These are phyloP conservation scores for Leptomonas pyrrhocoris DNA, from an alignment of 208 protist genomes.

Conservation along the genomic window DNA sequence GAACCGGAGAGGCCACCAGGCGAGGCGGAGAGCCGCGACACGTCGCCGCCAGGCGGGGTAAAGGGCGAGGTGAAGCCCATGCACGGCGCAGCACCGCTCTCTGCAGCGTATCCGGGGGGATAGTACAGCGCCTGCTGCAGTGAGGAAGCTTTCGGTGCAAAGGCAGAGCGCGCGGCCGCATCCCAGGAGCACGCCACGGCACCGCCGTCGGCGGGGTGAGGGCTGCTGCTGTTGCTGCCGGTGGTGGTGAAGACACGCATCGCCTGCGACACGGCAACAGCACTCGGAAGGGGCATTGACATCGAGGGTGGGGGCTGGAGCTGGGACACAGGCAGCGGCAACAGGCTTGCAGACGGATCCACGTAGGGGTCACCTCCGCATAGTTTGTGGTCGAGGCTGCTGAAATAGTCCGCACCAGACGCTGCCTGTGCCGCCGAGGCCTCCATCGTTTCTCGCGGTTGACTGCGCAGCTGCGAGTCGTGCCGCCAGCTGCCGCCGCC, in stretches of 20 bases:
- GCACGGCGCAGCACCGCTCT: not conserved
- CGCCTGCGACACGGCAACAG: too few relatives aligned
- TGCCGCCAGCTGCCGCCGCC: constrained; percentile 13
- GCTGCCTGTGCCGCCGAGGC: not conserved
- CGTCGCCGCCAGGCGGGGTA: constrained; percentile 12
- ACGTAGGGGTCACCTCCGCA: not conserved
- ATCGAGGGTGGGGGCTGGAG: not conserved
- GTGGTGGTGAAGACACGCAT: too few relatives aligned
- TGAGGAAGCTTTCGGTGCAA: not conserved
- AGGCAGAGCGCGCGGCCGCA: not conserved
- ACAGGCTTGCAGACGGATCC: not conserved
- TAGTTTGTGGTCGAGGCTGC: not conserved
- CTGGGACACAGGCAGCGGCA: not conserved
- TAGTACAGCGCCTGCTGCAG: not conserved
- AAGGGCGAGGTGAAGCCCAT: constrained; percentile 2
- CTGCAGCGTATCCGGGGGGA: not conserved
- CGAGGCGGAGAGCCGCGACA: constrained; percentile 23
- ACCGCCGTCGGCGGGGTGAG: not conserved
- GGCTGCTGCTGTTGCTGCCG: too few relatives aligned
- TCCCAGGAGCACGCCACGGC: not conserved
- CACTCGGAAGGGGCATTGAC: not conserved
- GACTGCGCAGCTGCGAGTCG: constrained; percentile 18
- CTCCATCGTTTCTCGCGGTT: not conserved
- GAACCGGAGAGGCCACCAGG: constrained; percentile 28
- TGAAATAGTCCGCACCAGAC: not conserved